Percentiles rank a stretch among this genome's conserved stretches.
phyloP scores from a whole-genome alignment of 2,329 filamentous ascomycete species.

The Fusarium xyrophilum region DNA sequence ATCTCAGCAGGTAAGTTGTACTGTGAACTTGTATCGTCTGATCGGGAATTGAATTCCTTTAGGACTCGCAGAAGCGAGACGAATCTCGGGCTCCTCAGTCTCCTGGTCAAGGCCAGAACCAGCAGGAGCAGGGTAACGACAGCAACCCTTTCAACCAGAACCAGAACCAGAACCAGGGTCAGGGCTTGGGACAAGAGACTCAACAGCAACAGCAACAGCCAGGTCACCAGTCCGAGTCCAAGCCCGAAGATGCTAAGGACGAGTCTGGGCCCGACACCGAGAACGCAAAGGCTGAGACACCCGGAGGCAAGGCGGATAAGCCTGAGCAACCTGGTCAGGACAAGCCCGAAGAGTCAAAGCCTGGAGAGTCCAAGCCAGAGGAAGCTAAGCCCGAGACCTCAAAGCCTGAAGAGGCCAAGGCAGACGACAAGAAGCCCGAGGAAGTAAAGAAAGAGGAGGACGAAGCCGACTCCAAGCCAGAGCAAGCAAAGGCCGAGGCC shows the following conservation, averaged over 20 bases:
- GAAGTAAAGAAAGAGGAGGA: constrained; percentile 18
- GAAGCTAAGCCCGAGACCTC: background rate
- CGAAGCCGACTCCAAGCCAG: constrained; percentile 1
- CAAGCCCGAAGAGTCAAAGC: background rate
- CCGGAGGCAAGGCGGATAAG: constrained; percentile 7
- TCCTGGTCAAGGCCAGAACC: constrained; percentile 7
- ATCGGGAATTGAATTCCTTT: constrained; percentile 9
- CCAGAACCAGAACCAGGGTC: background rate
- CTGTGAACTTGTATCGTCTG: background rate
- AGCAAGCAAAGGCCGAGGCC: constrained; percentile 12
- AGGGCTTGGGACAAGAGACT: background rate
- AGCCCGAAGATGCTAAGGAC: constrained; percentile 1
- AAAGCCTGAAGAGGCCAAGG: constrained; percentile 10
- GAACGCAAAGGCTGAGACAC: constrained; percentile 19
- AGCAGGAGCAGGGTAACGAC: constrained; percentile 14
- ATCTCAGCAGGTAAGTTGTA: constrained; percentile 30
- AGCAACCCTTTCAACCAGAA: constrained; percentile 15
- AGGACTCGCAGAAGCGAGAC: constrained; percentile 30
- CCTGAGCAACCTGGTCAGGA: constrained; percentile 6
- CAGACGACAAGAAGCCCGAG: constrained; percentile 19
- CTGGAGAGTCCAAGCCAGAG: constrained; percentile 4
- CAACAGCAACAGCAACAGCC: constrained; percentile 21
- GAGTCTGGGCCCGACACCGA: constrained; percentile 12
- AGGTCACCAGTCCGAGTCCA: constrained; percentile 19
- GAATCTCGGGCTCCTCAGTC: constrained; percentile 20